These are phyloP conservation scores for Diaporthe ampelina DNA, from an alignment of 2,329 filamentous ascomycete genomes.

Conservation along the genomic window DNA sequence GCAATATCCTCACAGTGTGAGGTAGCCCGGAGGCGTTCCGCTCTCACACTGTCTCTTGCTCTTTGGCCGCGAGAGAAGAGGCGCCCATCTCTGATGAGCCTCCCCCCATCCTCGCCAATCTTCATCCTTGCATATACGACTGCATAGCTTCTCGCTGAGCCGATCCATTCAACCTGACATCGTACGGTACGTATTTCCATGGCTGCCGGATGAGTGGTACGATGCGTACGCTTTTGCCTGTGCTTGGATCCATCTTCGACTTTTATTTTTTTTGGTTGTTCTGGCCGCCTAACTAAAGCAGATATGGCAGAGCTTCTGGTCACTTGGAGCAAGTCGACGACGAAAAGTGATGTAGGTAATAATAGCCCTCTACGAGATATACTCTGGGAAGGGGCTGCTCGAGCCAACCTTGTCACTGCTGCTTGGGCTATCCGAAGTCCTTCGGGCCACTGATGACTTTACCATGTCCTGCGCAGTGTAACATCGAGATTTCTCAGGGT, in stretches of 20 bases:
- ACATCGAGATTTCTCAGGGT: conserved; percentile 38
- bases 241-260: neutral
- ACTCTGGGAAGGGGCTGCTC: conserved; percentile 17
- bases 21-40: too few relatives aligned
- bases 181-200: neutral
- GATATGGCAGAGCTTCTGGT: neutral
- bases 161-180: conserved; percentile 2
- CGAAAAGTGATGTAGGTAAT: neutral
- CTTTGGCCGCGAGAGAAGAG: neutral
- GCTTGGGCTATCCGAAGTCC: conserved; percentile 38
- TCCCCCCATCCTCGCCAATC: conserved; percentile 31
- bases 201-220: neutral
- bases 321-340: conserved; percentile 6
- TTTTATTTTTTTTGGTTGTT: too few relatives aligned
- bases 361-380: neutral
- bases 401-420: conserved; percentile 21
- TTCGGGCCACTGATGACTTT: conserved; percentile 36
- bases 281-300: neutral
- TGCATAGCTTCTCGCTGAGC: conserved; percentile 22
- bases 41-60: conserved; percentile 24
- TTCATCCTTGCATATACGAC: conserved; percentile 30
- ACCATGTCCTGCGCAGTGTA: conserved; percentile 35
- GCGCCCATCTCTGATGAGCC: conserved; percentile 31
- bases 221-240: conserved; percentile 2
- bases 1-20: conserved; percentile 26